Base-by-base conservation (phyloP, 164 flowering plant species). In the Berberis vulgaris region DNA sequence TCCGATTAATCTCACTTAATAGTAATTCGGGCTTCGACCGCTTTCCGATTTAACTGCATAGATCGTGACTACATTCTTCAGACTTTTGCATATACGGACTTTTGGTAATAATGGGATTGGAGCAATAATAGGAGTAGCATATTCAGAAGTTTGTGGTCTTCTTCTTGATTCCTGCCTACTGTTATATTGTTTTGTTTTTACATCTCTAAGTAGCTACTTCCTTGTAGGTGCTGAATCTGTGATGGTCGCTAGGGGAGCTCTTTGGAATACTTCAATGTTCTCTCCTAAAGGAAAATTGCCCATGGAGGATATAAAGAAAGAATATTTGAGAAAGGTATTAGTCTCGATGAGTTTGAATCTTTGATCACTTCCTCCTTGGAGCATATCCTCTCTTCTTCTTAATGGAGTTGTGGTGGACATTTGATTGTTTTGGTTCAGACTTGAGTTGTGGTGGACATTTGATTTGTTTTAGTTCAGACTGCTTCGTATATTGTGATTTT, bases 191-290 rank as follows among this genome's bases (percentile, higher is more conserved):
- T 26, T 26, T 26, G 26, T 26, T 26, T 26, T 26, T 26, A 26
- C 26, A 26, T 26, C 26, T 26, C 26, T 26, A 26, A 26, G 26
- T 26, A 26, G 26, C n/a, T 52, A 1, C 4, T 49, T 66, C 39
- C 43, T 59, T 64, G 49, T 2, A 93, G 98, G 98, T 69, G 92
- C 92, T 52, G 70, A 92, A 39, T 88, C 98, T 13, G 84, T 86
- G 65, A 93, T 93, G 98, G 96, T 82, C 68, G 98, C 94, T 63
- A 84, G 98, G 81, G 96, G 97, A 58, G 94, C 94, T 63, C 74
- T 90, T 49, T 93, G 97, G 98, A 93, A 93, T 82, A 92, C 91
- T 74, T 88, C 98, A 59, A 79, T 93, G 40, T 90, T 93, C 75
- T 84, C 82, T 42, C 74, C 89, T 10, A 64, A 74, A 62, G 89